Evolutionary conservation across 345 rosid genomes (phyloP).

Genomic region (Melaleuca alternifolia): DNA sequence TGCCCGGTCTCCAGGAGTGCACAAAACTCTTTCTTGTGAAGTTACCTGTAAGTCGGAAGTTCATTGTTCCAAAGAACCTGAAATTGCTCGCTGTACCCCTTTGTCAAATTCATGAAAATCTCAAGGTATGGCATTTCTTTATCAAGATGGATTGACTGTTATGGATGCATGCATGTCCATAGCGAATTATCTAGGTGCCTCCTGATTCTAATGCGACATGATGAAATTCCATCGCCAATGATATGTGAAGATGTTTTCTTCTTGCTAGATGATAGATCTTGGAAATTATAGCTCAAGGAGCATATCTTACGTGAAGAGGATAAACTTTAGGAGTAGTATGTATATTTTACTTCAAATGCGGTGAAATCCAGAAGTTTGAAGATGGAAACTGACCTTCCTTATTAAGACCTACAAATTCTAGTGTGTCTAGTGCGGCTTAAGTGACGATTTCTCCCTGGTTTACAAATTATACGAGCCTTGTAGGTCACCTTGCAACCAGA

Average conservation of each 20-base stretch:
- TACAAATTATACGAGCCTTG: neutral
- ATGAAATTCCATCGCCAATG: neutral
- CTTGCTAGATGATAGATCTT: neutral
- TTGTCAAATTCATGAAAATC: constrained; percentile 63
- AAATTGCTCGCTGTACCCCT: constrained; percentile 83
- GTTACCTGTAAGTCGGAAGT: constrained; percentile 45
- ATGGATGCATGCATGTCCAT: neutral
- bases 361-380: neutral
- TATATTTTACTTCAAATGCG: neutral
- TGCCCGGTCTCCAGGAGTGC: constrained; percentile 47
- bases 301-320: neutral
- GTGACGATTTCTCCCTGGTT: neutral
- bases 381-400: neutral
- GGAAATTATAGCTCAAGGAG: neutral
- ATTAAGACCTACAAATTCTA: neutral
- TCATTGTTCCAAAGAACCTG: constrained; percentile 64
- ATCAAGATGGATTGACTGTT: neutral
- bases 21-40: constrained; percentile 64
- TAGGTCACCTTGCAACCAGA: neutral
- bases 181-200: neutral
- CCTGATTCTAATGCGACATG: neutral
- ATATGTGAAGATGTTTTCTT: neutral
- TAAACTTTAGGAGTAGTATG: neutral
- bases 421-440: neutral
- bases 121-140: constrained; percentile 29